phyloP scores from a whole-genome alignment of 192 early-diverging fungal species.

The Coemansia sp. region DNA sequence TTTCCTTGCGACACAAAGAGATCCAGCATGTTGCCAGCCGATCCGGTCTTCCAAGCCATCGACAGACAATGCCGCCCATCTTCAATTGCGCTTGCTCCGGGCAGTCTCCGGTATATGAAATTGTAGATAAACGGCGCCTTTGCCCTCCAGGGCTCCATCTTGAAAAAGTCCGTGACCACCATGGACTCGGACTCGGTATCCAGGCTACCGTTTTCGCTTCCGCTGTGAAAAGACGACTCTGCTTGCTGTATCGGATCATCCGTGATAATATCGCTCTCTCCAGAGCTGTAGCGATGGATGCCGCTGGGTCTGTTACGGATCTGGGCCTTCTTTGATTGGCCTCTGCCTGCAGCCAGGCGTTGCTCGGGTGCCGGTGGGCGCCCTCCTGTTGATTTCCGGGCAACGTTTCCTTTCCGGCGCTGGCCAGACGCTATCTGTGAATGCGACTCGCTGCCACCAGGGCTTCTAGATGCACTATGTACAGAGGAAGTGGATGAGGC shows the following conservation, averaged over 20 bases:
- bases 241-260: not conserved
- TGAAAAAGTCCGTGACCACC: constrained; percentile 12
- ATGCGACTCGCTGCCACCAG: not conserved
- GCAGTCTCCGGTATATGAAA: constrained; percentile 27
- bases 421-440: no score
- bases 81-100: constrained; percentile 6
- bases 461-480: not conserved
- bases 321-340: not conserved
- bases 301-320: not conserved
- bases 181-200: not conserved
- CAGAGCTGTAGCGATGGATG: not conserved
- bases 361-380: not conserved
- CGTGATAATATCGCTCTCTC: not conserved
- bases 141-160: constrained; percentile 23
- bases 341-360: not conserved
- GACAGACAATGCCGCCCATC: constrained; percentile 24
- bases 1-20: constrained; percentile 39
- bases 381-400: not conserved
- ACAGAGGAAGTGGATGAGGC: not conserved
- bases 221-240: not conserved
- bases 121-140: constrained; percentile 39
- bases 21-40: constrained; percentile 3
- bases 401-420: not conserved
- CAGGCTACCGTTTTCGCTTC: not conserved
- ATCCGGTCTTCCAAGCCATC: constrained; percentile 31